Conservation (phyloP, 202 grass and related monocot species). For the Carex sylvatica region DNA sequence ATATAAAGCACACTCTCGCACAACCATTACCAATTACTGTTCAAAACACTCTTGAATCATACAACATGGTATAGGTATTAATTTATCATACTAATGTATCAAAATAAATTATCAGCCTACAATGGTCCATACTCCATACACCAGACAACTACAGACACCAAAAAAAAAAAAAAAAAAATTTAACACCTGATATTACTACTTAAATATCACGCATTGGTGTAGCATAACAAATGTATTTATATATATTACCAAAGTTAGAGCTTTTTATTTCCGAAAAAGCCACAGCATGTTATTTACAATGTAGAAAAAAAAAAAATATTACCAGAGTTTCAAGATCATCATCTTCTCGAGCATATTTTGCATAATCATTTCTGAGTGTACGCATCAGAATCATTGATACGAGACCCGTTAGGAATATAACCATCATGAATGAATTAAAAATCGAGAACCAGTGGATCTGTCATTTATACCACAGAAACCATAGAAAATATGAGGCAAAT, state of each 20-base stretch:
- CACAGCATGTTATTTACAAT: too few species aligned
- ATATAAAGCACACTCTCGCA: background rate
- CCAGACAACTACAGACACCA: background rate
- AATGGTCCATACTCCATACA: background rate
- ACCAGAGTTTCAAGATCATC: conserved; percentile 98
- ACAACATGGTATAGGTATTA: background rate
- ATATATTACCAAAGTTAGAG: too few species aligned
- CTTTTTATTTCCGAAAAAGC: too few species aligned
- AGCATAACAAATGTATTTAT: background rate
- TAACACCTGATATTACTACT: background rate
- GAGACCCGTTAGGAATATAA: conserved; percentile 94
- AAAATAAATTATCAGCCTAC: background rate
- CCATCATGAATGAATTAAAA: conserved; percentile 99
- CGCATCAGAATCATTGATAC: conserved; percentile 99
- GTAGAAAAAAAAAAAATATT: conserved; percentile 18
- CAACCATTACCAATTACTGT: background rate
- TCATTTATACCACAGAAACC: conserved; percentile 3
- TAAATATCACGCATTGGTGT: background rate
- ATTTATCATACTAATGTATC: background rate
- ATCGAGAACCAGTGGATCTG: conserved; percentile 99
- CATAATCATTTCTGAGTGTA: conserved; percentile 97
- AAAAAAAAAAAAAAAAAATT: background rate
- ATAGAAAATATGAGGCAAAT: conserved; percentile 6
- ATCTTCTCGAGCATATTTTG: conserved; percentile 93
- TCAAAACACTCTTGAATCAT: background rate